Evolutionary conservation across 768 basidiomycete species (phyloP).

Genomic region (Tulasnella sp.): DNA sequence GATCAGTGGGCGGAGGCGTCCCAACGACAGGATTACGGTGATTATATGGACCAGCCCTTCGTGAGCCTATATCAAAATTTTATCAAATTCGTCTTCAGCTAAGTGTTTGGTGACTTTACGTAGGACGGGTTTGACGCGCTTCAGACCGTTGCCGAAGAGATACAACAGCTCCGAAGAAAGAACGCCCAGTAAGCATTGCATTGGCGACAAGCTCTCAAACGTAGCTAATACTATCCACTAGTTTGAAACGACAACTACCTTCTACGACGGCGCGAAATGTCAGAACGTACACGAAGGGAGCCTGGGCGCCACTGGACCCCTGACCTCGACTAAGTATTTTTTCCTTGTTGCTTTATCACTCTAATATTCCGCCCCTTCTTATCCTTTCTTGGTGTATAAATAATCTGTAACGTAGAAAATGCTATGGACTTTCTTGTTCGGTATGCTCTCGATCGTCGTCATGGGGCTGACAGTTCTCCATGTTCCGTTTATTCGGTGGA

Average conservation of each 20-base stretch:
- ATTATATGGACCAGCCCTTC: background rate
- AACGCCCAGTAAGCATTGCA: background rate
- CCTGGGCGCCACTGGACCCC: background rate
- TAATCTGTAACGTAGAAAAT: background rate
- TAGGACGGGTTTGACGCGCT: background rate
- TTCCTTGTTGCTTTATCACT: background rate
- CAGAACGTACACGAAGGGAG: background rate
- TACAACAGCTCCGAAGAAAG: background rate
- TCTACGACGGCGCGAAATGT: background rate
- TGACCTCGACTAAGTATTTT: background rate
- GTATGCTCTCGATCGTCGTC: background rate
- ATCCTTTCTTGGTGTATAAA: background rate
- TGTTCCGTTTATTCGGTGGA: background rate
- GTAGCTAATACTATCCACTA: background rate
- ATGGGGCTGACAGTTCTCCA: background rate
- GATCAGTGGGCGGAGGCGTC: background rate
- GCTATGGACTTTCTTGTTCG: background rate
- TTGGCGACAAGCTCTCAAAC: background rate
- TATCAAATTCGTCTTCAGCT: background rate
- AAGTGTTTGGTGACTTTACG: background rate
- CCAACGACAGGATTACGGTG: background rate
- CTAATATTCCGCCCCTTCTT: background rate
- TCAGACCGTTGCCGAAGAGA: background rate
- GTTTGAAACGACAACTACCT: background rate
- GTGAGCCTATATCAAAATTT: background rate